phyloP scores from a whole-genome alignment of 148 eudicot genomes.

The Rhododendron ovatum region DNA sequence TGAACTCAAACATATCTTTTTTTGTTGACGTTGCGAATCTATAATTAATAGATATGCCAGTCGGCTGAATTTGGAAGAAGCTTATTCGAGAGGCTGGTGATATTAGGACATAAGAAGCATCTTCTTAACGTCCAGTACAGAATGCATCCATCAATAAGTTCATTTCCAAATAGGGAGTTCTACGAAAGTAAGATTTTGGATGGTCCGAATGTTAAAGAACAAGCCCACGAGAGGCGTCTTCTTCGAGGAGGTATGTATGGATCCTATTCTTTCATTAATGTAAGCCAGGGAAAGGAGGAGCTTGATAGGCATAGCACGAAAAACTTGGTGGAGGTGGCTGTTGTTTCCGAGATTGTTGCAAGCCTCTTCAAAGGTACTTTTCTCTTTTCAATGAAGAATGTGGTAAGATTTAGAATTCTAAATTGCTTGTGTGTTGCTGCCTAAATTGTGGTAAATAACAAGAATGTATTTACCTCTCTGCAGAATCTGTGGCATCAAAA shows the following conservation, averaged over 20 bases:
- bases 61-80: slow-evolving; percentile 53
- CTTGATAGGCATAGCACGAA: slow-evolving; percentile 29
- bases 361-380: slow-evolving; percentile 37
- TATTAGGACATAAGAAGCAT: slow-evolving; percentile 37
- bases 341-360: slow-evolving; percentile 32
- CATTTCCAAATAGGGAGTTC: slow-evolving; percentile 35
- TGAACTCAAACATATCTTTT: not conserved
- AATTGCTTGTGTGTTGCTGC: not conserved
- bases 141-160: slow-evolving; percentile 64
- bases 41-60: not conserved
- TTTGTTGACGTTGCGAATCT: not conserved
- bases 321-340: slow-evolving; percentile 49
- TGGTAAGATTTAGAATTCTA: not conserved
- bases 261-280: slow-evolving; percentile 32
- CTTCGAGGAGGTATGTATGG: slow-evolving; percentile 24
- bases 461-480: not conserved
- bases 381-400: not conserved
- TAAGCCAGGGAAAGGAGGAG: slow-evolving; percentile 37
- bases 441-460: not conserved
- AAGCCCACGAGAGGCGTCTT: slow-evolving; percentile 2
- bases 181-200: slow-evolving; percentile 22
- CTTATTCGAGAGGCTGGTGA: slow-evolving; percentile 42
- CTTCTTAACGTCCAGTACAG: slow-evolving; percentile 50
- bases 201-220: slow-evolving; percentile 17
- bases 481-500: slow-evolving; percentile 23